Conservation (phyloP, 768 basidiomycete species). For the Boletus coccyginus region DNA sequence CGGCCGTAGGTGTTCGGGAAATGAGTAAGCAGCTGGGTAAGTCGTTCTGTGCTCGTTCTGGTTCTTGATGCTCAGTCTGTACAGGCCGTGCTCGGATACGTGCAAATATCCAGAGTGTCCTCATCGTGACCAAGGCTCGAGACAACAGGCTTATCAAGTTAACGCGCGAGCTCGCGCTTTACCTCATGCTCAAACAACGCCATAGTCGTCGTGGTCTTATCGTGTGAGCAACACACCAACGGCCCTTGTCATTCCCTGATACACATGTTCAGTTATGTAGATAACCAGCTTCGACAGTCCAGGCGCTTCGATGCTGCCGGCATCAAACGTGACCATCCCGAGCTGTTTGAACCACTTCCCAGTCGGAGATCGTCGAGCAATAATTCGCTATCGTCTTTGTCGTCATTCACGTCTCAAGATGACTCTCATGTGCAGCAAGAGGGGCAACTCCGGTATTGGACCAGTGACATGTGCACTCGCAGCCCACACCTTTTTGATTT, state of each 20-base stretch:
- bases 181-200: conserved; percentile 88
- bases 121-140: conserved; percentile 96
- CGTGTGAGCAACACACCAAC: conserved; percentile 54
- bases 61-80: conserved; percentile 8
- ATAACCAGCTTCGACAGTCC: conserved; percentile 83
- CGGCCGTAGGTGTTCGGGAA: conserved; percentile 94
- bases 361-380: conserved; percentile 71
- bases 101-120: conserved; percentile 86
- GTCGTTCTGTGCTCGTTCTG: conserved; percentile 20
- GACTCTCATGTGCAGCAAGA: conserved; percentile 48
- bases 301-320: conserved; percentile 93
- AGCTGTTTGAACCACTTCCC: conserved; percentile 79
- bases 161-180: conserved; percentile 90
- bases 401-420: conserved; percentile 43
- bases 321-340: conserved; percentile 81
- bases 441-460: conserved; percentile 97
- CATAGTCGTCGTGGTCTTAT: conserved; percentile 73
- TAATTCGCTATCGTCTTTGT: conserved; percentile 56
- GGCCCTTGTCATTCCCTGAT: conserved; percentile 13
- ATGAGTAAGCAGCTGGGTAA: conserved; percentile 98
- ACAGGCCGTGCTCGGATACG: conserved; percentile 89
- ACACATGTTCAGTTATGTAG: conserved; percentile 71
- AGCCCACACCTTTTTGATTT: conserved; percentile 96
- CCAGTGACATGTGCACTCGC: conserved; percentile 89
- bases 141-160: conserved; percentile 96